Evolutionary conservation across 495 filamentous ascomycete genomes (phyloP).

Genomic region (Darksidea phi): DNA sequence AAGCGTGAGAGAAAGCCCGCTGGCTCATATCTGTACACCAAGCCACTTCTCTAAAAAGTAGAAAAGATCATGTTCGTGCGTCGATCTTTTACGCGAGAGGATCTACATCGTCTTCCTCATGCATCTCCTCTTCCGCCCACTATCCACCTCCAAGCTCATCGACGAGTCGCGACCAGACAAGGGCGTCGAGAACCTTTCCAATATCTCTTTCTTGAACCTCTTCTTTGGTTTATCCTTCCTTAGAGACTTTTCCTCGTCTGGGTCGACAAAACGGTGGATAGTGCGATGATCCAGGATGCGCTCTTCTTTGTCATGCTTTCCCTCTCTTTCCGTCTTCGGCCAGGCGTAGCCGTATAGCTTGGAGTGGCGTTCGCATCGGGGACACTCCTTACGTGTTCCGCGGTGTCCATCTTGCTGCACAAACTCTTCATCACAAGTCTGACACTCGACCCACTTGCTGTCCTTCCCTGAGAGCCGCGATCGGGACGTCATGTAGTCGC

Average conservation of each 20-base stretch:
- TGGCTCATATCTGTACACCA: too few species aligned
- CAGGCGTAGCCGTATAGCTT: constrained; percentile 93
- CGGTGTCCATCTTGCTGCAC: constrained; percentile 84
- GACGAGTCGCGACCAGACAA: constrained; percentile 1
- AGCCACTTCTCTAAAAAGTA: too few species aligned
- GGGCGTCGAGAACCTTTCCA: constrained; percentile 21
- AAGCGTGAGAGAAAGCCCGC: too few species aligned
- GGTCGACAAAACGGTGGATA: constrained; percentile 45
- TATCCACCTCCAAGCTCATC: constrained; percentile 22
- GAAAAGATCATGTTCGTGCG: too few species aligned
- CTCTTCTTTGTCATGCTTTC: constrained; percentile 69
- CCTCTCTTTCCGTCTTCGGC: constrained; percentile 86
- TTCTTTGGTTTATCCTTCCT: constrained; percentile 30
- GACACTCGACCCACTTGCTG: constrained; percentile 82
- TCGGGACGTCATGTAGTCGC: constrained; percentile 59
- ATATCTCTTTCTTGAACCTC: constrained; percentile 9
- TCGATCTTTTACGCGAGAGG: too few species aligned
- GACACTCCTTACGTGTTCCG: constrained; percentile 72
- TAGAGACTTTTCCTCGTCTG: constrained; percentile 42
- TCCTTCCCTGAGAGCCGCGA: constrained; percentile 69
- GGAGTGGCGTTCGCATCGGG: constrained; percentile 89
- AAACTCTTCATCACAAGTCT: constrained; percentile 74
- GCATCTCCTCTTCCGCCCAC: constrained; percentile 14
- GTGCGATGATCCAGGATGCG: constrained; percentile 44
- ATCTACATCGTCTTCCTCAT: constrained; percentile 10